phyloP scores from a whole-genome alignment of 1,284 basidiomycete genomes.

The Papiliotrema terrestris region DNA sequence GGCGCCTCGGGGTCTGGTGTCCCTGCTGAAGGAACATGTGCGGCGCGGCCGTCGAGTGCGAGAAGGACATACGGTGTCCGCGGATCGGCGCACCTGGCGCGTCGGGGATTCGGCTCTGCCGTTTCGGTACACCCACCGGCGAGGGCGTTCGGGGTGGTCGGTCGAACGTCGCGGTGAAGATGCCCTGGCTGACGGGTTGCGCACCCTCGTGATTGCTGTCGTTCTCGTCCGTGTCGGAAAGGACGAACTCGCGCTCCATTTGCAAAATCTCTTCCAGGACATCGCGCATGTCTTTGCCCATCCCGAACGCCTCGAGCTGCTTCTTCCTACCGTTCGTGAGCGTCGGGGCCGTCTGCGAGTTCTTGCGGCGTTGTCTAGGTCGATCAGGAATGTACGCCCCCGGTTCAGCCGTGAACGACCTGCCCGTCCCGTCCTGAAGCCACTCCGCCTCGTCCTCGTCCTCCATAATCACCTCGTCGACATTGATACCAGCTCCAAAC shows the following conservation, averaged over 20 bases:
- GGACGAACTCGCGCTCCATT: conserved; percentile 46
- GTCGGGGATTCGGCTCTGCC: conserved; percentile 1
- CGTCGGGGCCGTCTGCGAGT: not conserved
- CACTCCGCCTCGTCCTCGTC: conserved; percentile 39
- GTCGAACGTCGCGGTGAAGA: conserved; percentile 30
- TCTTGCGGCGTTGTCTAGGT: not conserved
- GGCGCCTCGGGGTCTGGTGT: not conserved
- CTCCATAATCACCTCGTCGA: conserved; percentile 41
- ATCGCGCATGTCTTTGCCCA: conserved; percentile 46
- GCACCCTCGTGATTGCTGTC: conserved; percentile 1
- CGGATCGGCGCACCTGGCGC: conserved; percentile 28
- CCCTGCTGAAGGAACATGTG: too few relatives aligned
- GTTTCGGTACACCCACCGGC: conserved; percentile 18
- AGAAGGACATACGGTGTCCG: conserved; percentile 21
- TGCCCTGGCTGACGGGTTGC: conserved; percentile 1
- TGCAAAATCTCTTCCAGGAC: conserved; percentile 48
- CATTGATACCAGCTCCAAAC: conserved; percentile 21
- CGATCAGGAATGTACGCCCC: too few relatives aligned
- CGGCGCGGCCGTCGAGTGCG: conserved; percentile 1
- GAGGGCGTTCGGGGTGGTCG: conserved; percentile 37
- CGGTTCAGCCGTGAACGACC: not conserved
- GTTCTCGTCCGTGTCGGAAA: conserved; percentile 32
- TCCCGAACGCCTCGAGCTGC: conserved; percentile 26
- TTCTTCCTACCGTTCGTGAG: conserved; percentile 7
- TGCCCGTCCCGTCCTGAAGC: conserved; percentile 10